Base-by-base conservation (phyloP, 148 eudicot species). In the Mesembryanthemum crystallinum region DNA sequence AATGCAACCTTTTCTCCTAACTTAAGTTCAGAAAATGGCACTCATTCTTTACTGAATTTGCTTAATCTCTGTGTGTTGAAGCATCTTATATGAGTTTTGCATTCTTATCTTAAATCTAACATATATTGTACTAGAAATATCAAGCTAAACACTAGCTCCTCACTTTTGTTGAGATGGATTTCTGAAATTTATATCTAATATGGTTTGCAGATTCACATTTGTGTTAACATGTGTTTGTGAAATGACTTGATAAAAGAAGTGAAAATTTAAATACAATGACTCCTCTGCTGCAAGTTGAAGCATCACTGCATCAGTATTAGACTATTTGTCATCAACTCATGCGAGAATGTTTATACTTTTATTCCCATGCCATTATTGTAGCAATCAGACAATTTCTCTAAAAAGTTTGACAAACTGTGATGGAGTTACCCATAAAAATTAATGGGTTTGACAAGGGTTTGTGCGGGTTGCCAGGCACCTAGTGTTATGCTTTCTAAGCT, bases 1-100 rank as follows among this genome's bases (percentile, higher is more conserved):
- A 83, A 79, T 78, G 52, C 86, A 79, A 83, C 88, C 85, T 89
- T 73, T 85, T 77, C 84, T 76, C 83, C 63, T 64, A 57, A 70
- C 32, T 71, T 72, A 64, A 69, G 39, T 71, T 3, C 70, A 58
- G 51, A 52, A 74, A 23, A 49, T 67, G 45, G 12, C n/a, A n/a
- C n/a, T n/a, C n/a, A 1, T 13, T 29, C 21, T 17, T 66, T 28
- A 52, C 47, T 25, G 5, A 6, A 15, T 4, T n/a, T 73, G 80
- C 73, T 33, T 55, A 55, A n/a, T 57, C 27, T 66, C 42, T 45
- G 25, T 58, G 18, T 28, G 1, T 54, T 57, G 54, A 59, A 24
- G 24, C 24, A 73, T 43, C 8, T 27, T 66, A 67, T 73, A 5
- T 20, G 71, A 37, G 24, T 54, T 23, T 52, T 4, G n/a, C n/a